A percentile compares a stretch with the other conserved stretches of the same genome.
phyloP scores from a whole-genome alignment of 1,139 yeast genomes.

The Hemisphaericaspora lyxosophila region DNA sequence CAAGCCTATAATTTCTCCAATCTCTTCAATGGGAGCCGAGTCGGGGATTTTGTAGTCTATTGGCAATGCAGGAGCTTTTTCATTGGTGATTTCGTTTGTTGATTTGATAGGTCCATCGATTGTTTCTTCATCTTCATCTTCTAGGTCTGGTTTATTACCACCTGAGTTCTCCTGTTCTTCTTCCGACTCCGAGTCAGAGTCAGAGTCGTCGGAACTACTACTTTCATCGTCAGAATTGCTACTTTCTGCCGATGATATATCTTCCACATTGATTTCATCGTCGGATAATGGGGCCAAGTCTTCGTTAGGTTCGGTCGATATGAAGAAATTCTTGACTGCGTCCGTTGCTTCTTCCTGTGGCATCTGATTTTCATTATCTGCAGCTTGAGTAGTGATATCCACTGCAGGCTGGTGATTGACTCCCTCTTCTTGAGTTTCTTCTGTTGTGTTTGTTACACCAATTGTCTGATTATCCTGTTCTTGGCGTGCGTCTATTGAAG shows the following conservation, averaged over 20 bases:
- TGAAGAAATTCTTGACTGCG: slow-evolving; percentile 1
- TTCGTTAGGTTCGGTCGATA: slow-evolving; percentile 4
- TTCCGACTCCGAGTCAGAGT: slow-evolving; percentile 17
- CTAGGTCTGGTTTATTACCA: slow-evolving; percentile 16
- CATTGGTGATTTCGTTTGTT: slow-evolving; percentile 72
- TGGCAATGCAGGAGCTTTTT: slow-evolving; percentile 67
- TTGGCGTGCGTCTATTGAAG: too few relatives aligned
- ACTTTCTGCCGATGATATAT: slow-evolving; percentile 13
- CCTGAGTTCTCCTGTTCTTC: slow-evolving; percentile 18
- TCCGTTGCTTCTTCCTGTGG: too few relatives aligned
- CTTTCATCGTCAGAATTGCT: slow-evolving; percentile 15
- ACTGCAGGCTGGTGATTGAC: too few relatives aligned
- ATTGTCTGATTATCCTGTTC: too few relatives aligned
- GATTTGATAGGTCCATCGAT: slow-evolving; percentile 64
- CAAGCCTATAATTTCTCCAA: slow-evolving; percentile 70
- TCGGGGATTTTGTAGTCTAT: slow-evolving; percentile 59
- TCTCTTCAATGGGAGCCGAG: slow-evolving; percentile 63
- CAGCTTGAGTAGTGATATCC: too few relatives aligned
- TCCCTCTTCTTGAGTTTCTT: too few relatives aligned
- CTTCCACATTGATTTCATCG: slow-evolving; percentile 28
- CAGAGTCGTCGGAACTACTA: slow-evolving; percentile 23
- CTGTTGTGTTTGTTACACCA: too few relatives aligned
- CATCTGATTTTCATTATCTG: too few relatives aligned
- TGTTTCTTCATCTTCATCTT: slow-evolving; percentile 47
- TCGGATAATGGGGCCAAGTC: slow-evolving; percentile 21